Conservation (phyloP, 768 basidiomycete genomes). For the Lactarius sp. region DNA sequence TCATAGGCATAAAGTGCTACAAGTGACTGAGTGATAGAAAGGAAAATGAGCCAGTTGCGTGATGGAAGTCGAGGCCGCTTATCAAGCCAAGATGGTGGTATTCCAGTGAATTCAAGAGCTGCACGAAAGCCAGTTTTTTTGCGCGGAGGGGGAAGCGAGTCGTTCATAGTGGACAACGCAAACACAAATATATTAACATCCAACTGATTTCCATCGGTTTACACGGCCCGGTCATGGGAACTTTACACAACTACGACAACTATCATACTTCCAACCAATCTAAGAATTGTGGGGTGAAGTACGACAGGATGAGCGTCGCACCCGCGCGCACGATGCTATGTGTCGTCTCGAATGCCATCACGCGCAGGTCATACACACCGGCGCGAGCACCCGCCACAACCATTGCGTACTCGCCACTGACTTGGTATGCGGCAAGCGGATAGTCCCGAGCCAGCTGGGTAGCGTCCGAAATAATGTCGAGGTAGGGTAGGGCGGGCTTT, state of each 20-base stretch:
- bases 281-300: conserved; percentile 96
- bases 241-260: neutral
- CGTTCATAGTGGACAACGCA: neutral
- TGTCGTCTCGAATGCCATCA: conserved; percentile 91
- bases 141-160: neutral
- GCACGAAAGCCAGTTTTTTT: conserved; percentile 51
- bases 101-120: conserved; percentile 62
- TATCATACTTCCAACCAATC: conserved; percentile 65
- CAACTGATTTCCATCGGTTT: neutral
- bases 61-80: conserved; percentile 85
- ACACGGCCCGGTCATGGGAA: conserved; percentile 3
- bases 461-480: conserved; percentile 92
- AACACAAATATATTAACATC: neutral
- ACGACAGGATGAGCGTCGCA: conserved; percentile 82
- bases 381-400: conserved; percentile 88
- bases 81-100: conserved; percentile 70
- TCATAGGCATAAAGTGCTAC: conserved; percentile 82
- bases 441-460: conserved; percentile 75
- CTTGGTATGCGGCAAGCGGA: conserved; percentile 96
- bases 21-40: conserved; percentile 65
- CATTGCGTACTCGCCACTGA: conserved; percentile 98
- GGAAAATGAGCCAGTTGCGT: conserved; percentile 92
- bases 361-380: conserved; percentile 87
- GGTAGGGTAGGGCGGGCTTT: conserved; percentile 93
- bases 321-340: conserved; percentile 93